Evolutionary conservation across 2,329 filamentous ascomycete genomes (phyloP), one percentile per base, ranked within the genome.

Genomic region (Corniculantispora saksenae): DNA sequence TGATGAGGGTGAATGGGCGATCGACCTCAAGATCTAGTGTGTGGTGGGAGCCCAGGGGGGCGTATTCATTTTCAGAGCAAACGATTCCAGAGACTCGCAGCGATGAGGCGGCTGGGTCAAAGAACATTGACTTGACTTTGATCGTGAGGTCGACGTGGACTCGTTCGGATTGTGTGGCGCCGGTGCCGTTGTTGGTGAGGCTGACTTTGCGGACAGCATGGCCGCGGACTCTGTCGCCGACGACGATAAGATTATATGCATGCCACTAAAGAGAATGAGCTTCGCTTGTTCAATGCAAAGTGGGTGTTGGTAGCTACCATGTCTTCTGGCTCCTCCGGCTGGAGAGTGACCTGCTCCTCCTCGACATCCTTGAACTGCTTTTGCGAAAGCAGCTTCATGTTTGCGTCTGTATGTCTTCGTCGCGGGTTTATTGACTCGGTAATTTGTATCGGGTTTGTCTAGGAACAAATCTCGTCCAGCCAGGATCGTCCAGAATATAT

Each of bases 1-100:
- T 98, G 80, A 93, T 91, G 9, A 99, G 77, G 8, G 91, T 94
- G 72, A 98, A 98, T 59, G 93, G 89, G 50, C 94, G 86, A 72
- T 95, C 89, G 65, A 97, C 83, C 75, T 97, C 94, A 54, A 99
- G 84, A 70, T 97, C 94, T 69, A 88, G 81, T 1, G 85, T 87
- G 72, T 88, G 86, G 70, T 86, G 82, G 66, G 86, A 81, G 60
- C 85, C 86, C 50, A 85, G 73, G 69, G 78, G 77, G 64, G 86
- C 84, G 66, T 82, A 79, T 40, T 78, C 76, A 71, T 86, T 87
- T 72, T 87, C 85, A 48, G 77, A 76, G 65, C 79, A 76, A 66
- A 88, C 83, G 43, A 78, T 79, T 69, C 86, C 85, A 38, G 84
- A 85, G 59, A 87, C 84, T 61, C 84, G 84, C 27, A 88, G 80